Conservation (phyloP, 768 basidiomycete species). For the Pulveroboletus sp. region DNA sequence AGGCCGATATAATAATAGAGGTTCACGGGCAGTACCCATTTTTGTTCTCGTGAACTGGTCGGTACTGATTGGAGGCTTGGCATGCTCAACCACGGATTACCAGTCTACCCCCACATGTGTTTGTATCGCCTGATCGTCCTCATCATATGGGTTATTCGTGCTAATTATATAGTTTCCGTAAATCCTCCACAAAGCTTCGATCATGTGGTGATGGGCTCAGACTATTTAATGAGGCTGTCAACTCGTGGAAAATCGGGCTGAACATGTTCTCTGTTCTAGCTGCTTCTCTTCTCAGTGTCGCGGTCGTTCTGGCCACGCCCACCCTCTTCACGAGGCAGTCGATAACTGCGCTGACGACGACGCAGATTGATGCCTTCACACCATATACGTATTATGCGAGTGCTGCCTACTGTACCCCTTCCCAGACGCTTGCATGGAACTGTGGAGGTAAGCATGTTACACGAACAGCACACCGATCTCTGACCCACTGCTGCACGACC, state of each 20-base stretch:
- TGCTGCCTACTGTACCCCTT: conserved; percentile 45
- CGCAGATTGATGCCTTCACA: conserved; percentile 40
- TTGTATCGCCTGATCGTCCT: not conserved
- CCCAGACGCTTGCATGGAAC: conserved; percentile 42
- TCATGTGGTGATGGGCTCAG: not conserved
- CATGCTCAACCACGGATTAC: too few species aligned
- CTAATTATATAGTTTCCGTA: conserved; percentile 3
- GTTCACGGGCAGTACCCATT: too few species aligned
- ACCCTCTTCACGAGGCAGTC: conserved; percentile 30
- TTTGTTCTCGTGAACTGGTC: too few species aligned
- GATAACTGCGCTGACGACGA: conserved; percentile 36
- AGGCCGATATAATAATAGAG: not conserved
- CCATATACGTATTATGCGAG: conserved; percentile 50
- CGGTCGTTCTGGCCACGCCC: conserved; percentile 18
- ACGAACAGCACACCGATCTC: not conserved
- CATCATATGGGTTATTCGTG: conserved; percentile 7
- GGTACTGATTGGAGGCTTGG: too few species aligned
- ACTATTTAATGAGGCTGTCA: too few species aligned
- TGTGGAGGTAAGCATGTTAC: conserved; percentile 45
- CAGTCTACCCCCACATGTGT: too few species aligned
- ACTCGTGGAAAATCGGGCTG: not conserved
- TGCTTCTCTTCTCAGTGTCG: conserved; percentile 14
- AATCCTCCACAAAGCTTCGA: not conserved
- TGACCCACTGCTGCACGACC: not conserved
- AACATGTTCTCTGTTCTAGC: conserved; percentile 20